These are phyloP conservation scores for Xylariaceae sp. DNA, from an alignment of 2,329 filamentous ascomycete genomes.

Conservation along the genomic window DNA sequence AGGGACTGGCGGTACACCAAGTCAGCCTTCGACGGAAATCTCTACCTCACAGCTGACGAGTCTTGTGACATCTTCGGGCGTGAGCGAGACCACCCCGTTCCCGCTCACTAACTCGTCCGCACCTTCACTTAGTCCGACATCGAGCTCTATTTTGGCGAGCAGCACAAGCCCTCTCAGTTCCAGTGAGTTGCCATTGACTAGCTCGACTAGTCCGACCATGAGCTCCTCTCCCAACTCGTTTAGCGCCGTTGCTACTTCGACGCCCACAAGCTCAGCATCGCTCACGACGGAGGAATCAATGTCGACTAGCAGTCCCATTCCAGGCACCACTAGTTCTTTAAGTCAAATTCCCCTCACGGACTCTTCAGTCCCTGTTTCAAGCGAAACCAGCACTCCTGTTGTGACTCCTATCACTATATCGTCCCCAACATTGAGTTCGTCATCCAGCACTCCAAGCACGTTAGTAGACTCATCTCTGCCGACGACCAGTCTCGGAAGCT, in stretches of 20 bases:
- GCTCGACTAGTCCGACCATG: constrained; percentile 12
- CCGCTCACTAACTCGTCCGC: constrained; percentile 9
- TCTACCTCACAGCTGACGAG: constrained; percentile 2
- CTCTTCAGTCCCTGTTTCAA: constrained; percentile 13
- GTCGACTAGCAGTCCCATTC: not conserved
- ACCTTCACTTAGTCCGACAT: not conserved
- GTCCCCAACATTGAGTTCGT: not conserved
- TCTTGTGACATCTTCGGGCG: not conserved
- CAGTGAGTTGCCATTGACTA: constrained; percentile 12
- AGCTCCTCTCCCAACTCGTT: constrained; percentile 11
- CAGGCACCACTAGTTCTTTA: constrained; percentile 3
- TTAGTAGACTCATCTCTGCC: too few relatives aligned
- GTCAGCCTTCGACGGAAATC: not conserved
- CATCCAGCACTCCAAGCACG: not conserved
- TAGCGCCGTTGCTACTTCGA: constrained; percentile 2
- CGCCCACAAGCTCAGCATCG: not conserved
- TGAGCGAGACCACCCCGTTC: constrained; percentile 2
- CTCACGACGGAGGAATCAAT: not conserved
- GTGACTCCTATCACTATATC: not conserved
- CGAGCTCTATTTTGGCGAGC: not conserved
- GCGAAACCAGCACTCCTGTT: constrained; percentile 9
- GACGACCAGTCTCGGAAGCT: too few relatives aligned
- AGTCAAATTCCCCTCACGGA: constrained; percentile 22
- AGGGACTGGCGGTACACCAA: constrained; percentile 2
- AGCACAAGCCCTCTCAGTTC: constrained; percentile 2